Percentiles rank a stretch among this genome's conserved stretches.
phyloP scores from a whole-genome alignment of 495 filamentous ascomycete genomes.

The Hypoxylon trugodes region DNA sequence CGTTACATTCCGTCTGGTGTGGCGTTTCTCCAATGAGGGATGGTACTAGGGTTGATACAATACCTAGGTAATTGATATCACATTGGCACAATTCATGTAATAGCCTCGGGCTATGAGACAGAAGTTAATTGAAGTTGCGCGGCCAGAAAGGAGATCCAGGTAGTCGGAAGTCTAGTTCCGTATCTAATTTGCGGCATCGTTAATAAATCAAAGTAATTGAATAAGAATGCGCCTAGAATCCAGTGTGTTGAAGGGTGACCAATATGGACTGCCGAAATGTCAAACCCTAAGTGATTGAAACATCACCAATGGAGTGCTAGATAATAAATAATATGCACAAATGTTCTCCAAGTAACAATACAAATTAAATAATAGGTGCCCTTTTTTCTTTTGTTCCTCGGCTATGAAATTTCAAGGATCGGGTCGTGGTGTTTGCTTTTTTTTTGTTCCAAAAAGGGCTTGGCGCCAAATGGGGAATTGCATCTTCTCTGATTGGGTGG shows the following conservation, averaged over 20 bases:
- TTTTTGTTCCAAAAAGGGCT: slow-evolving; percentile 22
- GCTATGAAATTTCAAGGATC: slow-evolving; percentile 17
- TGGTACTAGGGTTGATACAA: slow-evolving; percentile 19
- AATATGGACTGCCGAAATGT: slow-evolving; percentile 27
- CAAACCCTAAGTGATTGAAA: slow-evolving; percentile 9
- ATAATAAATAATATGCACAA: slow-evolving; percentile 6
- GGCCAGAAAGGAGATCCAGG: slow-evolving; percentile 13
- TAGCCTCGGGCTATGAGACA: slow-evolving; percentile 17
- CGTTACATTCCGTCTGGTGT: slow-evolving; percentile 5
- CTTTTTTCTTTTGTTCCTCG: slow-evolving; percentile 15
- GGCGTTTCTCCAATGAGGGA: slow-evolving; percentile 11
- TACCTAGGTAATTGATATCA: slow-evolving; percentile 39
- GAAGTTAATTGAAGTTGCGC: slow-evolving; percentile 18
- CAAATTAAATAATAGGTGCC: slow-evolving; percentile 11
- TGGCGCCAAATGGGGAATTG: slow-evolving; percentile 17
- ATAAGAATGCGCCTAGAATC: slow-evolving; percentile 10
- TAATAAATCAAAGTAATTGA: slow-evolving; percentile 14
- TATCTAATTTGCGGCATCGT: slow-evolving; percentile 15
- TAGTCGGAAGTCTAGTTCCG: slow-evolving; percentile 34
- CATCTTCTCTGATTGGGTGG: slow-evolving; percentile 15
- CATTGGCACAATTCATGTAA: slow-evolving; percentile 21
- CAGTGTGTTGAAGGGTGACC: slow-evolving; percentile 6
- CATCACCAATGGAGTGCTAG: not conserved
- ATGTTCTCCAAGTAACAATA: slow-evolving; percentile 17
- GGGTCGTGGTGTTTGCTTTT: slow-evolving; percentile 14